Evolutionary conservation across 208 protist species (phyloP), one percentile per base, ranked within the genome.

Genomic region (Lotmaria passim): DNA sequence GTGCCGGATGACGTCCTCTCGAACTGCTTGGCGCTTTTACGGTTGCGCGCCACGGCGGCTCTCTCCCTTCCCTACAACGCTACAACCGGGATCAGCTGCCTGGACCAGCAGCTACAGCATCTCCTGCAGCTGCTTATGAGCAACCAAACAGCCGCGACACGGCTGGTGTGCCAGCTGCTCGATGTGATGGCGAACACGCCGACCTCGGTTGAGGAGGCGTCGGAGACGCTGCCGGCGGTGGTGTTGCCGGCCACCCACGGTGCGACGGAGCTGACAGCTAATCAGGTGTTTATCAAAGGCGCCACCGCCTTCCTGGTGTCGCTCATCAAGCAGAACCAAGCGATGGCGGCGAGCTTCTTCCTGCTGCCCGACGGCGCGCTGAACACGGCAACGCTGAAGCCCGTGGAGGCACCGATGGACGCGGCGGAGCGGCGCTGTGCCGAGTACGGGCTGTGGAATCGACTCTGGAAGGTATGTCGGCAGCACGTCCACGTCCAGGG

Each of bases 301-400:
- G 63, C 59, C 24, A 76, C 51, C 24, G 63, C 51, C 14, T 68
- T 84, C 28, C 43, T 84, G 19, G 61, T 75, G 24, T 39, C 61
- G 2, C 67, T 80, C n/a, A 60, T 74, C 10, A 50, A 75, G 47
- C 50, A 75, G 43, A 73, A 61, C 28, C 78, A 76, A 51, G 23
- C 59, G 26, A 68, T 72, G 38, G 72, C 51, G 4, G 15, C 72
- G 46, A 47, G 61, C 33, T 83, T 89, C 57, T 57, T 89, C 5
- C 51, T 86, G 11, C 68, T 89, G 19, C 83, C 83, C 3, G 83
- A 89, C 52, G 65, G 63, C 31, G 69, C 75, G 39, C 21, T 65
- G 17, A 58, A 53, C 61, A 26, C 59, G 3, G 71, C n/a, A 14
- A 76, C 69, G 36, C 26, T 86, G 69, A 86, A 87, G 71, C 33